These are phyloP conservation scores for Diplodia scrobiculata DNA, from an alignment of 2,329 filamentous ascomycete genomes.

Conservation along the genomic window DNA sequence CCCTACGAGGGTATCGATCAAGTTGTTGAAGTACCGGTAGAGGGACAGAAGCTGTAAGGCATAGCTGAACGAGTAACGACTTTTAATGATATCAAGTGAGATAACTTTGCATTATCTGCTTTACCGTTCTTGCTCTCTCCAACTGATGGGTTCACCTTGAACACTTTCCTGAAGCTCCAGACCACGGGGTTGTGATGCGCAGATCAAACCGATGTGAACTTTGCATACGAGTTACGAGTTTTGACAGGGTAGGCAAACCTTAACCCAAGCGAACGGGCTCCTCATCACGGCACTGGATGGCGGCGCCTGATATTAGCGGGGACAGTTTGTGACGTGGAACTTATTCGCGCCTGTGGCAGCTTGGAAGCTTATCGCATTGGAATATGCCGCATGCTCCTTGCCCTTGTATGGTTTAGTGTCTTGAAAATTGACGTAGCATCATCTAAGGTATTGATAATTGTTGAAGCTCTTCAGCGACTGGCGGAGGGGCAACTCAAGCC, in stretches of 20 bases:
- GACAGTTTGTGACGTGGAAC: neutral
- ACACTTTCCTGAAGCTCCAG: too few relatives aligned
- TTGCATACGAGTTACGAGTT: too few relatives aligned
- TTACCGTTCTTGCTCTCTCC: neutral
- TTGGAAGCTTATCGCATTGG: neutral
- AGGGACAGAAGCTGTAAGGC: slow-evolving; percentile 53
- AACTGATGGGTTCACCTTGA: too few relatives aligned
- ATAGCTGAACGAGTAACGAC: slow-evolving; percentile 7
- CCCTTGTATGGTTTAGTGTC: neutral
- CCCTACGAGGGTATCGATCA: slow-evolving; percentile 85
- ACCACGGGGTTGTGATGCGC: too few relatives aligned
- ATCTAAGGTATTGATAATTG: neutral
- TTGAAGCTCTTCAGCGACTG: neutral
- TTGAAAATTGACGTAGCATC: neutral
- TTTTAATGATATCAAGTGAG: neutral
- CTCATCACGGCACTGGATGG: neutral
- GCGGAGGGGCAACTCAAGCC: slow-evolving; percentile 2
- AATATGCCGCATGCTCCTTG: neutral
- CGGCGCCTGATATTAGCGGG: neutral
- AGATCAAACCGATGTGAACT: too few relatives aligned
- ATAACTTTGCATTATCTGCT: neutral
- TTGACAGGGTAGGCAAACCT: too few relatives aligned
- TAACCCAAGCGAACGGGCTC: too few relatives aligned
- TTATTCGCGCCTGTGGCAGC: neutral
- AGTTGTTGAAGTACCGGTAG: slow-evolving; percentile 70